A percentile compares a stretch with the other conserved stretches of the same genome.
Conservation (phyloP, 257 asterid genomes). For the Paraleonurus japonicus region DNA sequence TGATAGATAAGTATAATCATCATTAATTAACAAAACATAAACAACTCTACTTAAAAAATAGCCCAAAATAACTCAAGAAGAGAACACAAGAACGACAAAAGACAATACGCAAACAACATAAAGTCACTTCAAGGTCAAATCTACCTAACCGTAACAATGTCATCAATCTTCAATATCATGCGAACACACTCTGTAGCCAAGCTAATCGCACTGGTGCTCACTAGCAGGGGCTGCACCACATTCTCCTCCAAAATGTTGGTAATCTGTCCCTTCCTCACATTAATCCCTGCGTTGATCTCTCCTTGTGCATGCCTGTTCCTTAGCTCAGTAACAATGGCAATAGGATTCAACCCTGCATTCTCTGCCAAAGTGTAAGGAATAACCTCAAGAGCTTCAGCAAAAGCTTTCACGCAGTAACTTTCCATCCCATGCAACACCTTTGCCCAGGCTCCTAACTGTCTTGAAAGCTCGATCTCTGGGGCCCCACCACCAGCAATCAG, state of each 20-base stretch:
- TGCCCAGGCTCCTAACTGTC: constrained; percentile 97
- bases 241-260: constrained; percentile 97
- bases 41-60: constrained; percentile 24
- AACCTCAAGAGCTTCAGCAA: constrained; percentile 97
- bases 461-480: constrained; percentile 95
- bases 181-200: constrained; percentile 97
- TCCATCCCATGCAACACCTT: constrained; percentile 98
- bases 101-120: constrained; percentile 22
- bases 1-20: constrained; percentile 4
- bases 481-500: constrained; percentile 99
- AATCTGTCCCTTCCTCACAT: constrained; percentile 98
- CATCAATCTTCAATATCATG: constrained; percentile 98
- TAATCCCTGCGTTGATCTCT: constrained; percentile 93
- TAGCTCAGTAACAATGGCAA: constrained; percentile 87
- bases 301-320: constrained; percentile 99
- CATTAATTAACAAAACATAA: constrained; percentile 12
- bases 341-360: constrained; percentile 98
- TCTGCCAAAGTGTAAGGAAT: constrained; percentile 97
- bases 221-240: constrained; percentile 95
- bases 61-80: constrained; percentile 23
- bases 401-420: constrained; percentile 86
- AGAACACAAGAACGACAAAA: constrained; percentile 28
- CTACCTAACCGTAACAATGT: constrained; percentile 97
- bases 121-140: constrained; percentile 17
- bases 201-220: constrained; percentile 90